phyloP scores from a whole-genome alignment of 345 rosid species.

The Psidium guajava region DNA sequence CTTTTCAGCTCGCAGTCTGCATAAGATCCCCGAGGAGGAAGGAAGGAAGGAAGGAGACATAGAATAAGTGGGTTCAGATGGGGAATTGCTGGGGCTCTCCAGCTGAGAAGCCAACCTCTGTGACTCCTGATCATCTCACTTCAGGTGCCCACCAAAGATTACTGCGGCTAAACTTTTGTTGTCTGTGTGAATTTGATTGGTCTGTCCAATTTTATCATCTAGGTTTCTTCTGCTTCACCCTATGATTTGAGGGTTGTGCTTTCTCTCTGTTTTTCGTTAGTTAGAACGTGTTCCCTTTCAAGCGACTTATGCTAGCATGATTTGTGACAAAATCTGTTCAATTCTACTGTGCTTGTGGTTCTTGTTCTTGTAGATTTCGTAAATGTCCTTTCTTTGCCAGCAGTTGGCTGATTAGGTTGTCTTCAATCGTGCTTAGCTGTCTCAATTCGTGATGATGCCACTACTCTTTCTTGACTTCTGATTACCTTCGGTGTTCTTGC shows the following conservation, averaged over 20 bases:
- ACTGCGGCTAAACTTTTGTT: background rate
- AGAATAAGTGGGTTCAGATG: background rate
- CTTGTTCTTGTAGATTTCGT: background rate
- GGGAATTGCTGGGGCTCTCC: constrained; percentile 47
- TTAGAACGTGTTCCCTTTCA: background rate
- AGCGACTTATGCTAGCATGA: background rate
- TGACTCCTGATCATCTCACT: constrained; percentile 40
- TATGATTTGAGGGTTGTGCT: background rate
- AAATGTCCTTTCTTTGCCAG: background rate
- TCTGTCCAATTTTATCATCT: background rate
- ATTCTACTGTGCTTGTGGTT: background rate
- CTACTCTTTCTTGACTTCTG: background rate
- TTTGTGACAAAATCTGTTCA: background rate
- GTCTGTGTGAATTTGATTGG: background rate
- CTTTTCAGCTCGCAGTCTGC: background rate
- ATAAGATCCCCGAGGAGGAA: background rate
- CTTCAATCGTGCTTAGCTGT: background rate
- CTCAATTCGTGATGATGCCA: background rate
- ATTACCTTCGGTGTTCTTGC: background rate
- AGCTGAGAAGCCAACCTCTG: constrained; percentile 30
- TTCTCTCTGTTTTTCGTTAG: background rate
- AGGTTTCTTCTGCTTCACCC: constrained; percentile 1
- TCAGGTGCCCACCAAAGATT: constrained; percentile 25
- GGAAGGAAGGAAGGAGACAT: background rate
- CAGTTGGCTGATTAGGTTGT: background rate